phyloP scores from a whole-genome alignment of 2,329 filamentous ascomycete genomes.

The Elsinoe necatrix region DNA sequence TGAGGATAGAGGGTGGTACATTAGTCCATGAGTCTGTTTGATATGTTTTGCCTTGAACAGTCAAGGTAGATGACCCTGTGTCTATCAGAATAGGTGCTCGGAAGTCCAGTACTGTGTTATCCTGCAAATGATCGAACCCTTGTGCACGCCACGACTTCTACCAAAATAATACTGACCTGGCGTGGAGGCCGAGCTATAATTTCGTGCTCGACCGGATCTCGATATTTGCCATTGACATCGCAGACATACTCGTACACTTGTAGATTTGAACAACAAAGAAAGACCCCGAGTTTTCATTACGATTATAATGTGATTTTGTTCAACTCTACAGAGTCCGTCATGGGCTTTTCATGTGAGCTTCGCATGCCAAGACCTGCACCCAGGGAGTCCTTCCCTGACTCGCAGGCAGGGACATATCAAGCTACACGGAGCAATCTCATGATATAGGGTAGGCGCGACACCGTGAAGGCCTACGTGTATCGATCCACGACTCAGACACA shows the following conservation, averaged over 20 bases:
- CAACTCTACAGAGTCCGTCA: neutral
- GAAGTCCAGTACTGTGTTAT: neutral
- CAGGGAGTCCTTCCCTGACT: neutral
- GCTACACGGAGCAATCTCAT: too few species aligned
- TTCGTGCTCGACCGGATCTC: neutral
- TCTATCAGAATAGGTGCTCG: neutral
- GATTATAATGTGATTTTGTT: neutral
- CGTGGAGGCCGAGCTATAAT: neutral
- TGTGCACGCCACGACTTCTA: neutral
- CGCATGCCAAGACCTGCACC: neutral
- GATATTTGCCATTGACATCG: neutral
- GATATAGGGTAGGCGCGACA: neutral
- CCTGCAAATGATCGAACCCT: too few species aligned
- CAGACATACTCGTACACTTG: neutral
- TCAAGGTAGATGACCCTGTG: constrained; percentile 22
- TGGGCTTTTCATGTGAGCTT: neutral
- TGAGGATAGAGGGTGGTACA: constrained; percentile 63
- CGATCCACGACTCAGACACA: too few species aligned
- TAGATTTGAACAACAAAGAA: neutral
- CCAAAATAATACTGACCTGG: neutral
- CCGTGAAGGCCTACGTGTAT: neutral
- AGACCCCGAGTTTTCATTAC: neutral
- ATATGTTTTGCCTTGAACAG: constrained; percentile 57
- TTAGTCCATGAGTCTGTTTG: constrained; percentile 77
- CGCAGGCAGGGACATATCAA: neutral